These are phyloP conservation scores for Solanum medicagineum DNA, from an alignment of 257 asterid genomes.

Conservation along the genomic window DNA sequence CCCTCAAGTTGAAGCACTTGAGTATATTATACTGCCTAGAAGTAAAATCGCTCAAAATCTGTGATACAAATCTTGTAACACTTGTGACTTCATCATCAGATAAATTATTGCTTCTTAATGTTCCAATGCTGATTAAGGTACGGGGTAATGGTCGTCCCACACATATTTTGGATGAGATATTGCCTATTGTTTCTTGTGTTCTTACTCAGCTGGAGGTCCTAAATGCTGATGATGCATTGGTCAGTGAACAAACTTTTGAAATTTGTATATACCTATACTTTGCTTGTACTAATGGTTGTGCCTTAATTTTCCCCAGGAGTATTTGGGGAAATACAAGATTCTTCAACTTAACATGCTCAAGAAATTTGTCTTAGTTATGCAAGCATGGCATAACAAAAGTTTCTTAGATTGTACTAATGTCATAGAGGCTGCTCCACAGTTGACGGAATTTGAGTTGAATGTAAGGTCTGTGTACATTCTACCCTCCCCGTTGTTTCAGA, in stretches of 20 bases:
- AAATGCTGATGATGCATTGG: not conserved
- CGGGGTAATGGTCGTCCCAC: not conserved
- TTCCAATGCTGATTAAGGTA: conserved; percentile 36
- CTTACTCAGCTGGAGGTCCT: not conserved
- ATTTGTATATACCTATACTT: not conserved
- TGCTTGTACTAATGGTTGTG: not conserved
- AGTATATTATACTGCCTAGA: not conserved
- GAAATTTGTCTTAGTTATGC: conserved; percentile 19
- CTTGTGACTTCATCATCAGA: not conserved
- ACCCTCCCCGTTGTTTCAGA: not conserved
- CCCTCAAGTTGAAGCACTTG: not conserved
- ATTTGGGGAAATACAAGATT: conserved; percentile 14
- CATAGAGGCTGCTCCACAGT: not conserved
- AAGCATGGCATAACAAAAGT: not conserved
- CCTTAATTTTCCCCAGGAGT: conserved; percentile 17
- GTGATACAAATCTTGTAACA: not conserved
- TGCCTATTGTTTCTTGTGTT: not conserved
- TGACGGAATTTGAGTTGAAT: not conserved
- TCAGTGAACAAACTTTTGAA: conserved; percentile 4
- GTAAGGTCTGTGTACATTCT: not conserved
- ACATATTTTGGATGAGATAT: not conserved
- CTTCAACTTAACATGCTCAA: conserved; percentile 39
- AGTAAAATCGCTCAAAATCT: too few relatives aligned
- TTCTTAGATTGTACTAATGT: not conserved
- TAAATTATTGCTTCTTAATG: conserved; percentile 8